Conservation (phyloP, 495 filamentous ascomycete species). For the Haplographium delicatum region DNA sequence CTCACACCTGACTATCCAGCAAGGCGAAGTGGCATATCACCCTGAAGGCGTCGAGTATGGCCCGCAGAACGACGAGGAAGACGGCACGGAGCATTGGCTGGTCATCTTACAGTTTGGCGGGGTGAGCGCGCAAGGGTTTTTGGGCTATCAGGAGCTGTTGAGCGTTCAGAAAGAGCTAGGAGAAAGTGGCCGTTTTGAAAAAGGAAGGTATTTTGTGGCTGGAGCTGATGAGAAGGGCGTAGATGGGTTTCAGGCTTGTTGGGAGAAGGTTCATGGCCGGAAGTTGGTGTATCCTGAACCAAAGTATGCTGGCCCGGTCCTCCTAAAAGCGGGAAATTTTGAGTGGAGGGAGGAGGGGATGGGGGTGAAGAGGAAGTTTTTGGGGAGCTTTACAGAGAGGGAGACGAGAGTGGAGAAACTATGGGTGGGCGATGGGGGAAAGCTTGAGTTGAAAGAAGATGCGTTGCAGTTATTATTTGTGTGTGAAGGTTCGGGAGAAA, state of each 20-base stretch:
- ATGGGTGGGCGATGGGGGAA: background rate
- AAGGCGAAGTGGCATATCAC: background rate
- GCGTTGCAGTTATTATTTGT: slow-evolving; percentile 11
- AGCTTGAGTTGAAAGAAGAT: slow-evolving; percentile 5
- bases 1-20: background rate
- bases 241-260: background rate
- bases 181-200: background rate
- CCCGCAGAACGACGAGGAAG: background rate
- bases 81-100: background rate
- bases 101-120: slow-evolving; percentile 2
- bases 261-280: background rate
- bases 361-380: background rate
- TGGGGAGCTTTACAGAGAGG: slow-evolving; percentile 2
- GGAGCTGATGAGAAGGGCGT: background rate
- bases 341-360: background rate
- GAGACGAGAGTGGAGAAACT: slow-evolving; percentile 2
- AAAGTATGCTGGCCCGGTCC: background rate
- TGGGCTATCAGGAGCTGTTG: background rate
- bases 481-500: slow-evolving; percentile 4
- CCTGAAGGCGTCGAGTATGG: slow-evolving; percentile 3
- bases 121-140: background rate
- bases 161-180: background rate
- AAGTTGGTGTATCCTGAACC: background rate
- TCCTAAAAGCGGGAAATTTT: background rate
- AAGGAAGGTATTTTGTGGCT: background rate